Evolutionary conservation across 257 asterid genomes (phyloP).

Genomic region (Apocynum venetum): DNA sequence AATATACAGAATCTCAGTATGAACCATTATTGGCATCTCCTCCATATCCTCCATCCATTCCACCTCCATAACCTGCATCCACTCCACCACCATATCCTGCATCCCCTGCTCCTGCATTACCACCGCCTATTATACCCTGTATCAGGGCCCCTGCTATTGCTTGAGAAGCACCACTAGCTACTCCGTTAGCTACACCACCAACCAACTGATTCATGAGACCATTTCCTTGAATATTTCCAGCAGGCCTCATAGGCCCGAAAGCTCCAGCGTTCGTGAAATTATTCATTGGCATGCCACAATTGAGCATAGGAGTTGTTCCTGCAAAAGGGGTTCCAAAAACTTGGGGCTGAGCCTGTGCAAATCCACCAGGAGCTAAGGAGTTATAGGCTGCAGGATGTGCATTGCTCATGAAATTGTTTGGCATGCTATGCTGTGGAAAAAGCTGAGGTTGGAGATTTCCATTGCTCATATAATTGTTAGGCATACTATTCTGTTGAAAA

Average conservation of each 20-base stretch:
- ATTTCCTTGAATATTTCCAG: slow-evolving; percentile 3
- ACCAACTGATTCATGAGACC: slow-evolving; percentile 24
- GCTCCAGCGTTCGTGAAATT: slow-evolving; percentile 9
- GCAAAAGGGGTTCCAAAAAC: not conserved
- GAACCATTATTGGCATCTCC: slow-evolving; percentile 18
- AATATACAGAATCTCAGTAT: not conserved
- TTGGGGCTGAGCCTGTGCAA: slow-evolving; percentile 6
- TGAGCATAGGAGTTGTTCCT: slow-evolving; percentile 2
- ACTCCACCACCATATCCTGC: slow-evolving; percentile 2
- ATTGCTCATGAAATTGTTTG: not conserved
- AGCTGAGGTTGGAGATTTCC: not conserved
- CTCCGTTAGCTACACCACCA: slow-evolving; percentile 25
- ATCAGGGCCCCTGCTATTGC: slow-evolving; percentile 30
- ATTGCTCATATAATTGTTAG: not conserved
- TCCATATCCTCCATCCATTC: slow-evolving; percentile 24
- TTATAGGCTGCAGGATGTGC: not conserved
- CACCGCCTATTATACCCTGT: slow-evolving; percentile 28
- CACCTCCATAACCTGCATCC: slow-evolving; percentile 11
- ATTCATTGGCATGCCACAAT: not conserved
- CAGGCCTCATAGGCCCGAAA: slow-evolving; percentile 16
- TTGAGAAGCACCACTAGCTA: slow-evolving; percentile 39
- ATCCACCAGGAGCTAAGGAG: not conserved
- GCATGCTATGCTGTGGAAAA: not conserved
- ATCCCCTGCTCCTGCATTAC: slow-evolving; percentile 22
- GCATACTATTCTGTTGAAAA: not conserved